These are phyloP conservation scores for Monascus purpureus DNA, from an alignment of 495 filamentous ascomycete genomes.

Conservation along the genomic window DNA sequence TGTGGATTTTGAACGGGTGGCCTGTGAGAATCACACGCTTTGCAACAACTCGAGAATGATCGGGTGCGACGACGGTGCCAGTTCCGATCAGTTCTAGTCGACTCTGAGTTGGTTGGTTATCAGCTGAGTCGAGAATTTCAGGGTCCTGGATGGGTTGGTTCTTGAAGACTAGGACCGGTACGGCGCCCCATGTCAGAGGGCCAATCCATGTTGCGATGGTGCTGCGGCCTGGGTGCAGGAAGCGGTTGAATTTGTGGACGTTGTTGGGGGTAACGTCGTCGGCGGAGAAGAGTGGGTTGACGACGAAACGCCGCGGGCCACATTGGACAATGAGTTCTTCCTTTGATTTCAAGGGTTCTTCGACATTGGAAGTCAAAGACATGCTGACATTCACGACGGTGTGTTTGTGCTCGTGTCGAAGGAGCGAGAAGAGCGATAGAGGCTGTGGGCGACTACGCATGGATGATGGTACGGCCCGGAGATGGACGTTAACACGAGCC, in stretches of 20 bases:
- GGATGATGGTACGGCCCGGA: constrained; percentile 54
- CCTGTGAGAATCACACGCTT: constrained; percentile 92
- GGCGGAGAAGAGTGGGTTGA: constrained; percentile 84
- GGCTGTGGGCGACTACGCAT: constrained; percentile 46
- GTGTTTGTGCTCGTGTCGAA: constrained; percentile 89
- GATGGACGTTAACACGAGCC: constrained; percentile 63
- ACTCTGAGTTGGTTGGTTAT: constrained; percentile 14
- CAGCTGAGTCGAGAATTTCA: constrained; percentile 25
- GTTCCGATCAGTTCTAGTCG: constrained; percentile 62
- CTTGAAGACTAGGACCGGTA: constrained; percentile 80
- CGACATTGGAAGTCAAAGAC: constrained; percentile 56
- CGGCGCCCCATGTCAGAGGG: constrained; percentile 82
- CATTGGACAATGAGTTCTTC: constrained; percentile 79
- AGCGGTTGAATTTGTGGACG: constrained; percentile 93
- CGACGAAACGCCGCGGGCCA: constrained; percentile 68
- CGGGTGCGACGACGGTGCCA: constrained; percentile 71
- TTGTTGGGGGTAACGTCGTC: constrained; percentile 78
- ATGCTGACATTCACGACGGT: constrained; percentile 79
- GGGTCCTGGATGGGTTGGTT: constrained; percentile 27
- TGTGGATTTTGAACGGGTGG: constrained; percentile 97
- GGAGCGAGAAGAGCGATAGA: constrained; percentile 62
- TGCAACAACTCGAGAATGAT: constrained; percentile 67
- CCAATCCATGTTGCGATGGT: constrained; percentile 85
- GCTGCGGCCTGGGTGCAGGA: constrained; percentile 77
- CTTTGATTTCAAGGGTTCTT: constrained; percentile 71